Evolutionary conservation across 331 rosid species (phyloP).

Genomic region (Arachis monticola): DNA sequence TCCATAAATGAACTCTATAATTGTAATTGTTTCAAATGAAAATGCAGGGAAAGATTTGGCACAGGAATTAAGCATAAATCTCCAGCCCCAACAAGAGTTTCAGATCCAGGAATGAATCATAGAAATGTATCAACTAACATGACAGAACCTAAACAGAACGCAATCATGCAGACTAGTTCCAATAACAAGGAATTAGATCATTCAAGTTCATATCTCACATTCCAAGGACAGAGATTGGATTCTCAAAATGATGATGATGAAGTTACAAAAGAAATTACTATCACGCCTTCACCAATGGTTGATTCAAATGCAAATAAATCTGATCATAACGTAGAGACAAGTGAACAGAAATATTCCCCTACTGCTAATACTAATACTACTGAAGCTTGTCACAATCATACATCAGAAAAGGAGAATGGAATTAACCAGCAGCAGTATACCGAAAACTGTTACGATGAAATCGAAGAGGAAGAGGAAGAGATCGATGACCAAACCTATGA

Average conservation of each 20-base stretch:
- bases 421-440: background rate
- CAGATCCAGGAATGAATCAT: slow-evolving; percentile 9
- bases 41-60: slow-evolving; percentile 65
- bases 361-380: slow-evolving; percentile 2
- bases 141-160: slow-evolving; percentile 3
- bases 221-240: slow-evolving; percentile 12
- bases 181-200: slow-evolving; percentile 29
- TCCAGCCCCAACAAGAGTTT: slow-evolving; percentile 29
- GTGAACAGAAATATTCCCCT: slow-evolving; percentile 26
- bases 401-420: slow-evolving; percentile 8
- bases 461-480: slow-evolving; percentile 38
- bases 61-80: slow-evolving; percentile 32
- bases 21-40: background rate
- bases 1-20: slow-evolving; percentile 8
- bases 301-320: slow-evolving; percentile 46
- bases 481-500: slow-evolving; percentile 38
- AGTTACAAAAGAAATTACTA: slow-evolving; percentile 37
- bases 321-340: slow-evolving; percentile 40
- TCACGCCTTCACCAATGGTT: slow-evolving; percentile 22
- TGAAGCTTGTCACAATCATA: slow-evolving; percentile 21
- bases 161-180: slow-evolving; percentile 10
- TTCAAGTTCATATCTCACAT: slow-evolving; percentile 30
- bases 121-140: slow-evolving; percentile 20
- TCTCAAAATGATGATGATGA: slow-evolving; percentile 27
- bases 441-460: background rate